These are phyloP conservation scores for Clarireedia homoeocarpa DNA, from an alignment of 2,329 filamentous ascomycete genomes.

Conservation along the genomic window DNA sequence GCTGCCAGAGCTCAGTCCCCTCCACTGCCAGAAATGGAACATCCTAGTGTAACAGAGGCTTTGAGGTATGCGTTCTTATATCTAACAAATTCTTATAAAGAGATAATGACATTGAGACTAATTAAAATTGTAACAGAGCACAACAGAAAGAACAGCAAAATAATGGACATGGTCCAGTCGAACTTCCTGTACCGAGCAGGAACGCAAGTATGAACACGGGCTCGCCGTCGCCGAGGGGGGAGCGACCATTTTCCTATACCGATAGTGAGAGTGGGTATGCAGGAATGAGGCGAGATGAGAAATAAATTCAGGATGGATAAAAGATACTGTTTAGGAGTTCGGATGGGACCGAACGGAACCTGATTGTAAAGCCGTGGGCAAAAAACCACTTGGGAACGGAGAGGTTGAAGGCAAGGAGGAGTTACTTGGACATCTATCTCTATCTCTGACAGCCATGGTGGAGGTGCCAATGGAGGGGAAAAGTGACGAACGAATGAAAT, in stretches of 20 bases:
- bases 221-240: neutral
- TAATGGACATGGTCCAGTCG: neutral
- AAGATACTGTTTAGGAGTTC: no score
- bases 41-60: conserved; percentile 1
- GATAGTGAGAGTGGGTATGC: conserved; percentile 10
- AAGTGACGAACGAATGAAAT: no score
- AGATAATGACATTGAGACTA: neutral
- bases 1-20: neutral
- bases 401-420: no score
- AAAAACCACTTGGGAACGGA: no score
- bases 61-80: neutral
- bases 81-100: no score
- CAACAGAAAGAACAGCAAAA: conserved; percentile 3
- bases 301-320: neutral
- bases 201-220: conserved; percentile 1
- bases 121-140: neutral
- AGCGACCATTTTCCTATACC: conserved; percentile 5
- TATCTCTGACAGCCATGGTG: no score
- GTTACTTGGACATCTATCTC: no score
- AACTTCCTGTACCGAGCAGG: conserved; percentile 4
- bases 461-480: no score
- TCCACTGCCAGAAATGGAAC: conserved; percentile 1
- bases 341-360: no score
- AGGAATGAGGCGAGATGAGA: neutral
- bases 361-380: no score